phyloP scores from a whole-genome alignment of 2,329 filamentous ascomycete genomes.

The Orbilia ellipsospora region DNA sequence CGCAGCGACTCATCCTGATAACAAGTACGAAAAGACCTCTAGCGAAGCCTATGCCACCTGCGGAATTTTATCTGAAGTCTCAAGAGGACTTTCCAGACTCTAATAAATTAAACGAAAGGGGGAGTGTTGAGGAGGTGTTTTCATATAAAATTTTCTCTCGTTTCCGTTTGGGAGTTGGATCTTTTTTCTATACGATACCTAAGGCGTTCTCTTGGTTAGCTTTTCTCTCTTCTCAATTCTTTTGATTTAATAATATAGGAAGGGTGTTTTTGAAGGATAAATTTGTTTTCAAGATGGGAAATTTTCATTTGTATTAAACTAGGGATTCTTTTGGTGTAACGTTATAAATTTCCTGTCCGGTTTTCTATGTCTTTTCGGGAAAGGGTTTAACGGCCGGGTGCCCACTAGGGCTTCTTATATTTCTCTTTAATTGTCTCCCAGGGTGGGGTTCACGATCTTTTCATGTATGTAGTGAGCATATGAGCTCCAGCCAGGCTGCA shows the following conservation, averaged over 20 bases:
- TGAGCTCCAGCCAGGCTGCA: too few species aligned
- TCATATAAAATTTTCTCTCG: background rate
- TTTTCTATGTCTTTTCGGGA: too few species aligned
- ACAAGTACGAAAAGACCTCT: background rate
- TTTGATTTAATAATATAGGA: background rate
- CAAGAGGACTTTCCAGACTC: conserved; percentile 31
- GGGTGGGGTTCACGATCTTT: too few species aligned
- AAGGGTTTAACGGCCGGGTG: too few species aligned
- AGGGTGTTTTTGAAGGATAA: background rate
- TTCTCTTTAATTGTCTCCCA: too few species aligned
- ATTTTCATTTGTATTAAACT: too few species aligned
- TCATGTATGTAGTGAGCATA: too few species aligned
- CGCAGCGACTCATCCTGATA: background rate
- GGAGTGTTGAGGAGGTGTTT: too few species aligned
- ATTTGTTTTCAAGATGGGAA: too few species aligned
- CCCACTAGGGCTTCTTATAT: too few species aligned
- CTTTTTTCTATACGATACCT: background rate
- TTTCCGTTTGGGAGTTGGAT: conserved; percentile 6
- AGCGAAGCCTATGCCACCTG: conserved; percentile 34
- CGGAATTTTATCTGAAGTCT: conserved; percentile 34
- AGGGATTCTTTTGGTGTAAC: too few species aligned
- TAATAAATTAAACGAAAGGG: background rate
- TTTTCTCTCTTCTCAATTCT: background rate
- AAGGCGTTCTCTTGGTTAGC: conserved; percentile 5
- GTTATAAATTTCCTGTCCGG: too few species aligned